Base-by-base conservation (phyloP, 495 filamentous ascomycete species). In the Penicillium robsamsonii region DNA sequence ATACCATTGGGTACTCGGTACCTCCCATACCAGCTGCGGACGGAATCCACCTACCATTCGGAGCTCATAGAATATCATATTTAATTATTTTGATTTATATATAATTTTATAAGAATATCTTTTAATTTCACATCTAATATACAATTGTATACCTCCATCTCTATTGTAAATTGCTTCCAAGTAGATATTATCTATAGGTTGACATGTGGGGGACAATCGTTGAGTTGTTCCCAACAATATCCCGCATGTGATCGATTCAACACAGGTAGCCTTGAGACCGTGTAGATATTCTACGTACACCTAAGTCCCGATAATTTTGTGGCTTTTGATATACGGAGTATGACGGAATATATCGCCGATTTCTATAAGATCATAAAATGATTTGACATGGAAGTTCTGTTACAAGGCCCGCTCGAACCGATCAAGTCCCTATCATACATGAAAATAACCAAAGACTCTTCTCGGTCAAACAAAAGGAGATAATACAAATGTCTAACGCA, bases 321-420 rank as follows among this genome's bases (percentile, higher is more conserved):
- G 20, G 45, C 7, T 35, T 20, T 18, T 22, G 22, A 22, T 22
- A 22, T 22, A 22, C 22, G 22, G 22, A 22, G 22, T 22, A 35
- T 38, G 8, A 38, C n/a, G 2, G 35, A 38, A 17, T 38, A 38
- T n/a, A 31, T 20, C 41, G 25, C 25, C 25, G 25, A 27, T 27
- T 27, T 7, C 22, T 22, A 22, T 27, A 7, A 27, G 37, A 35
- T 40, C 48, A 40, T 35, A 22, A 37, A 38, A 31, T 42, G 41
- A 46, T 45, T 59, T 57, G 62, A 66, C 60, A 38, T 62, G 67
- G 69, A 71, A 74, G 67, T 70, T 70, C 67, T 74, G 72, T 73
- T 74, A 74, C 71, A 72, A 77, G 74, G 72, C 69, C 72, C 70
- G 71, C 74, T 73, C 69, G 74, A 73, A 75, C 71, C 66, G 57